Evolutionary conservation across 495 filamentous ascomycete species (phyloP).

Genomic region (Aspergillus campestris): DNA sequence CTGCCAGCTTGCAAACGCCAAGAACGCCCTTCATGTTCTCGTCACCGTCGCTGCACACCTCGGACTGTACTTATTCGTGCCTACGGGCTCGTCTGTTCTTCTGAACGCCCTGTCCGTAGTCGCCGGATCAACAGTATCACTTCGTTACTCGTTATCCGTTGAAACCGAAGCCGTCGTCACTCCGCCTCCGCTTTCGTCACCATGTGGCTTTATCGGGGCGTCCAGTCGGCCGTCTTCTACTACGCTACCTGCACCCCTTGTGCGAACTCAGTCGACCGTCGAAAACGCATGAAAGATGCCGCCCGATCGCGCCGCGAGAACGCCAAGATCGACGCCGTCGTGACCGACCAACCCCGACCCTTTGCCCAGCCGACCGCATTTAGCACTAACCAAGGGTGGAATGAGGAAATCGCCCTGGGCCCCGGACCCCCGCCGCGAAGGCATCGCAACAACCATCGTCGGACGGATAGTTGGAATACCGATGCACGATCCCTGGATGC

Average conservation of each 20-base stretch:
- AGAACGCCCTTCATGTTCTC: slow-evolving; percentile 37
- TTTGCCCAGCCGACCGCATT: slow-evolving; percentile 77
- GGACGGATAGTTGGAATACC: slow-evolving; percentile 43
- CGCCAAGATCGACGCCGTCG: slow-evolving; percentile 34
- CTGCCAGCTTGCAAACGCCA: slow-evolving; percentile 7
- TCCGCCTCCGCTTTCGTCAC: background rate
- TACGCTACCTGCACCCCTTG: slow-evolving; percentile 78
- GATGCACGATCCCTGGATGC: slow-evolving; percentile 19
- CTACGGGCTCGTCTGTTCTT: slow-evolving; percentile 18
- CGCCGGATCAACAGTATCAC: background rate
- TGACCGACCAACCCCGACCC: slow-evolving; percentile 59
- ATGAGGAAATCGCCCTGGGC: slow-evolving; percentile 71
- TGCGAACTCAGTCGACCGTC: slow-evolving; percentile 50
- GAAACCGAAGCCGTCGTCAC: background rate
- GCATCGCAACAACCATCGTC: slow-evolving; percentile 35
- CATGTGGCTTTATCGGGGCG: slow-evolving; percentile 49
- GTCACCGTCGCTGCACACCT: slow-evolving; percentile 21
- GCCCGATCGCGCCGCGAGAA: slow-evolving; percentile 52
- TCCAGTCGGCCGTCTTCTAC: slow-evolving; percentile 82
- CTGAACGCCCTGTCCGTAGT: slow-evolving; percentile 7
- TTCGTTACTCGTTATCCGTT: background rate
- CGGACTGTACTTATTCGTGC: slow-evolving; percentile 14
- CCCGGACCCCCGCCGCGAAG: slow-evolving; percentile 59
- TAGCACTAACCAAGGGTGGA: slow-evolving; percentile 79
- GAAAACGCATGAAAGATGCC: slow-evolving; percentile 59